Evolutionary conservation across 768 basidiomycete species (phyloP).

Genomic region (Hydnomerulius pinastri): DNA sequence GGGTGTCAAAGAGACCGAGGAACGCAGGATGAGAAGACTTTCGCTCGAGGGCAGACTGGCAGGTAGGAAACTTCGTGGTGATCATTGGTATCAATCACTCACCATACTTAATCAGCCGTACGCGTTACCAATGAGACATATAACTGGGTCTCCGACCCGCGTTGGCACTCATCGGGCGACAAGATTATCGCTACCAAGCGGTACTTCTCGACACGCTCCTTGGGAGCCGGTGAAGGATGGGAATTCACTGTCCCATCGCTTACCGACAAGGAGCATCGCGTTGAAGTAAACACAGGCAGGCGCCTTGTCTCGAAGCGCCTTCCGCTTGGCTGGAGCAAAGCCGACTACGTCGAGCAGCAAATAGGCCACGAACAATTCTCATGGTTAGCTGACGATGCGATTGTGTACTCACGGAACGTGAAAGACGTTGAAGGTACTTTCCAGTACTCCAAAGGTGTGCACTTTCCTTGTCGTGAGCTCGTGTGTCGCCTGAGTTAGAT

Average conservation of each 20-base stretch:
- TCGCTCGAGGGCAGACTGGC: constrained; percentile 60
- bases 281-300: constrained; percentile 45
- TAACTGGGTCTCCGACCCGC: constrained; percentile 67
- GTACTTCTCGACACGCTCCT: constrained; percentile 65
- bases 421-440: constrained; percentile 47
- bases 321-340: constrained; percentile 60
- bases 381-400: constrained; percentile 56
- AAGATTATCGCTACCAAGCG: constrained; percentile 76
- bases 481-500: neutral
- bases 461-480: neutral
- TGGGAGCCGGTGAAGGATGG: constrained; percentile 78
- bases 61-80: constrained; percentile 18
- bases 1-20: constrained; percentile 52
- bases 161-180: constrained; percentile 66
- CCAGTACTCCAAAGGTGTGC: constrained; percentile 64
- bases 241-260: constrained; percentile 52
- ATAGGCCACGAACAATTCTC: constrained; percentile 74
- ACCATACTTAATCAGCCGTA: constrained; percentile 29
- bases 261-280: constrained; percentile 17
- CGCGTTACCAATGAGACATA: constrained; percentile 75
- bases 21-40: constrained; percentile 50
- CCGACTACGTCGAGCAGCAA: constrained; percentile 66
- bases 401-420: constrained; percentile 71
- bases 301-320: constrained; percentile 57
- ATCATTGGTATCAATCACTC: constrained; percentile 2